These are phyloP conservation scores for Colletotrichum phormii DNA, from an alignment of 2,329 filamentous ascomycete genomes.

Conservation along the genomic window DNA sequence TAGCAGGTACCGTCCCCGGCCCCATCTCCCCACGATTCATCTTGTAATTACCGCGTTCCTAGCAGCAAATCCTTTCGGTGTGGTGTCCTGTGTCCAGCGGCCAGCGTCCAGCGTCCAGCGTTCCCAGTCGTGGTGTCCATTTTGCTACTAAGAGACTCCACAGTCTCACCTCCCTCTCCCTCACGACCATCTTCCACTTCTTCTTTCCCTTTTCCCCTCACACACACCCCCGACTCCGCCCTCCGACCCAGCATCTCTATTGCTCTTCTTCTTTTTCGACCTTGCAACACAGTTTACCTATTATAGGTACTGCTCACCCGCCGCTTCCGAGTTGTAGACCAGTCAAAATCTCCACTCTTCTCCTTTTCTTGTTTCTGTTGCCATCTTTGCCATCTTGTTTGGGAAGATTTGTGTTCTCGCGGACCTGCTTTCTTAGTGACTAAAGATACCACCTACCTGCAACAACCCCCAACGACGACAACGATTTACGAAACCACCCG, in stretches of 20 bases:
- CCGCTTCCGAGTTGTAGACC: conserved; percentile 15
- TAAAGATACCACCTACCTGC: conserved; percentile 21
- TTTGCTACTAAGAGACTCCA: conserved; percentile 29
- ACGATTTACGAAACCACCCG: not conserved
- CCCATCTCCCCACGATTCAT: not conserved
- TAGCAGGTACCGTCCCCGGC: not conserved
- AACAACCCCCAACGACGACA: not conserved
- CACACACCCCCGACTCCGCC: conserved; percentile 12
- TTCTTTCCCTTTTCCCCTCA: conserved; percentile 35
- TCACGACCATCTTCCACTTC: conserved; percentile 23
- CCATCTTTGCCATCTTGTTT: not conserved
- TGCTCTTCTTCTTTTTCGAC: not conserved
- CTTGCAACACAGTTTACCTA: not conserved
- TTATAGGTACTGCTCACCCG: not conserved
- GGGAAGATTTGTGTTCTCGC: conserved; percentile 24
- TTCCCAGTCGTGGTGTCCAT: not conserved
- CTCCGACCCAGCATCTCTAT: conserved; percentile 10
- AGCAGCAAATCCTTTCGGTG: not conserved
- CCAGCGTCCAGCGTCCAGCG: conserved; percentile 1
- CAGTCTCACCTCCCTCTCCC: conserved; percentile 28
- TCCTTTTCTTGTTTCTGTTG: not conserved
- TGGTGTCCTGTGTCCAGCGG: not conserved
- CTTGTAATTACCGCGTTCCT: not conserved
- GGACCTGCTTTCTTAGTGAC: conserved; percentile 17
- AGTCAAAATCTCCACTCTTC: conserved; percentile 7